Evolutionary conservation across 1,284 basidiomycete genomes (phyloP).

Genomic region (Sporisorium scitamineum): DNA sequence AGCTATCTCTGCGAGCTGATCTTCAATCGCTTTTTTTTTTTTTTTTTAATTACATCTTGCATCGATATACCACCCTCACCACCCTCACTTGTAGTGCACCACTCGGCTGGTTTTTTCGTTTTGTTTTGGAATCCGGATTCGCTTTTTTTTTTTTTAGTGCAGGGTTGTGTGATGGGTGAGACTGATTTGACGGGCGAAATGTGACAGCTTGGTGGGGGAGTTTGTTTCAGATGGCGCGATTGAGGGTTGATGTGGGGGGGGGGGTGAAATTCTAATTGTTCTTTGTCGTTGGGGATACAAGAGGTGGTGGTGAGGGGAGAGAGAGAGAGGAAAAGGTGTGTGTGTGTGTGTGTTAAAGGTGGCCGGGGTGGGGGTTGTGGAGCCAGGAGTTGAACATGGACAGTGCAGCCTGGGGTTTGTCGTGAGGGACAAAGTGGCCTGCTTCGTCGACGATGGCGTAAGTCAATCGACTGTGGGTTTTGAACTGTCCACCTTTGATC

Average conservation of each 20-base stretch:
- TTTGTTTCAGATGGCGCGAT: no score
- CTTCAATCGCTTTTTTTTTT: background rate
- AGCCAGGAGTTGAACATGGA: slow-evolving; percentile 64
- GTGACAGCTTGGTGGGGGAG: background rate
- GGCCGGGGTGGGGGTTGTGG: slow-evolving; percentile 37
- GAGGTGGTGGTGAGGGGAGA: no score
- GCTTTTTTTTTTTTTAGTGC: no score
- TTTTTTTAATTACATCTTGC: background rate
- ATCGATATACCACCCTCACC: slow-evolving; percentile 4
- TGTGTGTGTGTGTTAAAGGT: slow-evolving; percentile 3
- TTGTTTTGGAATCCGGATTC: background rate
- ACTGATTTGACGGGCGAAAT: no score
- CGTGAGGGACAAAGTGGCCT: slow-evolving; percentile 67
- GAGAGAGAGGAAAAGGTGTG: no score
- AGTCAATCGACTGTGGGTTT: slow-evolving; percentile 50
- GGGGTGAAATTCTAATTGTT: no score
- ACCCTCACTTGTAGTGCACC: background rate
- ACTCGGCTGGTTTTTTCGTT: background rate
- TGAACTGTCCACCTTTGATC: slow-evolving; percentile 52
- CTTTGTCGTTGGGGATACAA: no score
- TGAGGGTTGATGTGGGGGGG: no score
- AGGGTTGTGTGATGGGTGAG: no score
- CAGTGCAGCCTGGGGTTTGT: slow-evolving; percentile 57
- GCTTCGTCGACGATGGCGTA: slow-evolving; percentile 59
- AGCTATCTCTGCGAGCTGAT: slow-evolving; percentile 2